These are phyloP conservation scores for Pestalotiopsis sp. DNA, from an alignment of 2,329 filamentous ascomycete genomes.

Conservation along the genomic window DNA sequence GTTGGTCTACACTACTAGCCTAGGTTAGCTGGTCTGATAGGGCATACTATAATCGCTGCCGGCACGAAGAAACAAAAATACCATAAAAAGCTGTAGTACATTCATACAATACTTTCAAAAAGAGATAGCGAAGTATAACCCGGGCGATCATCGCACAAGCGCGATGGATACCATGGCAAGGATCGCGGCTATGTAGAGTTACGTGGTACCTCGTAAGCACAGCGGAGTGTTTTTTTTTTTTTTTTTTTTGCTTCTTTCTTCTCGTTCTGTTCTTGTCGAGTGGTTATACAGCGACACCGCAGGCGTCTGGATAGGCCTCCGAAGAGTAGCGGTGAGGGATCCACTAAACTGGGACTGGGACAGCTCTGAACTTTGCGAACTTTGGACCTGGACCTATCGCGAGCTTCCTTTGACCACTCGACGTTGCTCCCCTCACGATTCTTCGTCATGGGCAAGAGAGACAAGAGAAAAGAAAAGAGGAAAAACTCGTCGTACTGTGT, in stretches of 20 bases:
- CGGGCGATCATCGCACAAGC: slow-evolving; percentile 33
- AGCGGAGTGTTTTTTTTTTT: slow-evolving; percentile 13
- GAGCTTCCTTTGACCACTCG: not conserved
- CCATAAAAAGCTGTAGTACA: not conserved
- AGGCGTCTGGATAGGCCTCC: not conserved
- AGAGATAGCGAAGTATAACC: slow-evolving; percentile 14
- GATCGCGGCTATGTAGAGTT: slow-evolving; percentile 22
- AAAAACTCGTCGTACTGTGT: not conserved
- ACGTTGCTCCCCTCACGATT: not conserved
- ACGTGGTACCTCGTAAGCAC: slow-evolving; percentile 17
- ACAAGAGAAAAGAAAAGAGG: not conserved
- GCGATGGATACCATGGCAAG: slow-evolving; percentile 28
- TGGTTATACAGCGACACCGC: not conserved
- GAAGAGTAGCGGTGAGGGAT: slow-evolving; percentile 18
- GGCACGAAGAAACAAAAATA: not conserved
- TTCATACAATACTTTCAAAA: not conserved
- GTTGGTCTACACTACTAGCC: not conserved
- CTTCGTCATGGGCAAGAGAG: not conserved
- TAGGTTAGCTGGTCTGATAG: not conserved
- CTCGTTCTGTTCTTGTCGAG: not conserved
- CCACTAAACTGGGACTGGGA: slow-evolving; percentile 7
- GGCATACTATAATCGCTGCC: not conserved
- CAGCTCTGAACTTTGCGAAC: not conserved
- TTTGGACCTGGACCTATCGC: not conserved
- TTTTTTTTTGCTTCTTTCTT: not conserved